A percentile compares a stretch with the other conserved stretches of the same genome.
phyloP scores from a whole-genome alignment of 1,284 basidiomycete species.

The Melampsora occidentalis region DNA sequence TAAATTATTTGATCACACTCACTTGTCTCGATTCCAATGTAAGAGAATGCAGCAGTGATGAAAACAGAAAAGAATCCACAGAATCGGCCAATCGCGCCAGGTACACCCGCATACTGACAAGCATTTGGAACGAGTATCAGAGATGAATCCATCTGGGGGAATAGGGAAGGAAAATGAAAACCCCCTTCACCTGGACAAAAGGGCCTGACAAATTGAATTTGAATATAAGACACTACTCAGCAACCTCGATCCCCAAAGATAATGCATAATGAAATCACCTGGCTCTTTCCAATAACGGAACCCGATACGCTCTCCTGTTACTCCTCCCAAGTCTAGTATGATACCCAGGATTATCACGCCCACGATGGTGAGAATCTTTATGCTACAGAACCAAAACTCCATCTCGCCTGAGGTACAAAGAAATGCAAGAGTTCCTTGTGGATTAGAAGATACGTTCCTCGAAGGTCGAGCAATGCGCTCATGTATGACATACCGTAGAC shows the following conservation, averaged over 20 bases:
- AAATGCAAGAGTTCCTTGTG: too few relatives aligned
- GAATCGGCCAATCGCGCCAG: constrained; percentile 31
- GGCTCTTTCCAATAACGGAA: constrained; percentile 72
- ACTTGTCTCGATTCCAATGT: constrained; percentile 42
- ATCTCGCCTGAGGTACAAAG: constrained; percentile 59
- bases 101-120: constrained; percentile 29
- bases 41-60: constrained; percentile 34
- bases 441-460: too few relatives aligned
- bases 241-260: too few relatives aligned
- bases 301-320: constrained; percentile 59
- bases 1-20: too few relatives aligned
- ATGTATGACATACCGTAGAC: constrained; percentile 33
- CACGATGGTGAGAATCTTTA: constrained; percentile 62
- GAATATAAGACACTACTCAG: too few relatives aligned
- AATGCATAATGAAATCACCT: constrained; percentile 53
- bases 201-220: not conserved
- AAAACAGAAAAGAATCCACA: constrained; percentile 39
- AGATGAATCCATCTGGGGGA: not conserved
- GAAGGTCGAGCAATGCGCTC: not conserved
- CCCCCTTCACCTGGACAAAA: not conserved
- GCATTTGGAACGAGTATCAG: not conserved
- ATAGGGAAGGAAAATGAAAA: not conserved
- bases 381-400: constrained; percentile 62
- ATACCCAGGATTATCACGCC: constrained; percentile 62
- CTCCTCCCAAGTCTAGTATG: constrained; percentile 56